These are phyloP conservation scores for Kwoniella dejecticola DNA, from an alignment of 768 basidiomycete genomes.

Conservation along the genomic window DNA sequence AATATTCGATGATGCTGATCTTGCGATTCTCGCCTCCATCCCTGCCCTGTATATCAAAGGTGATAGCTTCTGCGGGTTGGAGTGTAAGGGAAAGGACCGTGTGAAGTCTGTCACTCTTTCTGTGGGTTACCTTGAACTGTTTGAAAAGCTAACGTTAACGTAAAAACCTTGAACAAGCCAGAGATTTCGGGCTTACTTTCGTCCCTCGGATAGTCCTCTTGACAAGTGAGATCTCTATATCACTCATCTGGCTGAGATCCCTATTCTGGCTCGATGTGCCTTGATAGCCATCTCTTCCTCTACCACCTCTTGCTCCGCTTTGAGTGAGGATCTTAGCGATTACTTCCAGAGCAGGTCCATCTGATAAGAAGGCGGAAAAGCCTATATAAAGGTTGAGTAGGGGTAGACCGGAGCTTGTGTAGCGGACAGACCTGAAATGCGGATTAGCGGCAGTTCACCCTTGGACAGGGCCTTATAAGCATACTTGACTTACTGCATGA, in stretches of 20 bases:
- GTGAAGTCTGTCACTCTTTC: conserved; percentile 36
- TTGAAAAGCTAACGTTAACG: conserved; percentile 3
- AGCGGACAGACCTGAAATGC: conserved; percentile 49
- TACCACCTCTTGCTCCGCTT: conserved; percentile 16
- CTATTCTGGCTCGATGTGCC: background rate
- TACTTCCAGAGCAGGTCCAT: conserved; percentile 51
- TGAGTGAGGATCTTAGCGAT: conserved; percentile 43
- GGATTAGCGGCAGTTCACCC: background rate
- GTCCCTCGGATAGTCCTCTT: conserved; percentile 41
- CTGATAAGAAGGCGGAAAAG: conserved; percentile 52
- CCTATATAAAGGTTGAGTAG: conserved; percentile 53
- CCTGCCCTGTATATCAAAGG: conserved; percentile 41
- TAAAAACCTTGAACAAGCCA: background rate
- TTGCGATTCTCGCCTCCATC: conserved; percentile 38
- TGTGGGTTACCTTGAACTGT: conserved; percentile 50
- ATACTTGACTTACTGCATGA: conserved; percentile 49
- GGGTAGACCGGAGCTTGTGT: conserved; percentile 46
- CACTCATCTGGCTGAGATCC: conserved; percentile 20
- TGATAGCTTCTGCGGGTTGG: conserved; percentile 39
- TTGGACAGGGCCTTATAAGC: background rate
- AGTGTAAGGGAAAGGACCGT: conserved; percentile 46
- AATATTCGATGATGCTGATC: conserved; percentile 45
- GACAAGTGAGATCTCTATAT: conserved; percentile 26
- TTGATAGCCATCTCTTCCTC: conserved; percentile 23
- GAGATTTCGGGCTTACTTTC: conserved; percentile 40